Percentiles rank a stretch among this genome's conserved stretches.
phyloP scores from a whole-genome alignment of 1,284 basidiomycete species.

The Neotropicomus parvogracilis region DNA sequence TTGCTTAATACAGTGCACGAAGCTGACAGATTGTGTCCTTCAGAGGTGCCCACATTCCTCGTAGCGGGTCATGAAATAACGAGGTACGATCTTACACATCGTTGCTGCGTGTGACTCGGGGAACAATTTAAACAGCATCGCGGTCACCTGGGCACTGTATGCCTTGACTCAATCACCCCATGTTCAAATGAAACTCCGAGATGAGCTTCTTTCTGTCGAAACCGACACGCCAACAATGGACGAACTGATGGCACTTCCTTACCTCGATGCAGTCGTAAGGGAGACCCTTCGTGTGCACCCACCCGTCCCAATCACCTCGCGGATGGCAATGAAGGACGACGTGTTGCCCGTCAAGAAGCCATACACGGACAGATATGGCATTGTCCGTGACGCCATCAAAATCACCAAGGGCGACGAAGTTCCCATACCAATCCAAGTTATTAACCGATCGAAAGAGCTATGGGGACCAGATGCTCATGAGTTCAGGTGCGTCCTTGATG shows the following conservation, averaged over 20 bases:
- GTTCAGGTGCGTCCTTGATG: constrained; percentile 13
- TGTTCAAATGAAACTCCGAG: constrained; percentile 63
- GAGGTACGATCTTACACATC: constrained; percentile 36
- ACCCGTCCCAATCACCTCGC: constrained; percentile 54
- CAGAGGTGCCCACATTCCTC: constrained; percentile 40
- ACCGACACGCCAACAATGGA: constrained; percentile 58
- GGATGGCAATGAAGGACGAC: constrained; percentile 52
- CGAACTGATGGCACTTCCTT: constrained; percentile 51
- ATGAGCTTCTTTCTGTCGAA: constrained; percentile 52
- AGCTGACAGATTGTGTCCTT: background rate
- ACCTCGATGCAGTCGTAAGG: constrained; percentile 61
- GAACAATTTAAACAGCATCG: constrained; percentile 36
- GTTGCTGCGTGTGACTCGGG: background rate
- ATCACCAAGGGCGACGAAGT: constrained; percentile 37
- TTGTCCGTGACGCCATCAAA: constrained; percentile 33
- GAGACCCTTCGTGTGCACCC: constrained; percentile 66
- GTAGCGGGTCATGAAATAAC: constrained; percentile 79
- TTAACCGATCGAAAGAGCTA: constrained; percentile 40
- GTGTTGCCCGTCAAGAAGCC: constrained; percentile 52
- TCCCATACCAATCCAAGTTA: constrained; percentile 36
- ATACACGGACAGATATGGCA: constrained; percentile 41
- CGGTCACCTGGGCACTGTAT: constrained; percentile 60
- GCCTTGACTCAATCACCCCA: constrained; percentile 53
- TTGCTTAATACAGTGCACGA: background rate
- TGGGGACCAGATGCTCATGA: constrained; percentile 48